phyloP scores from a whole-genome alignment of 768 basidiomycete species.

The Boletus vinaceobasis region DNA sequence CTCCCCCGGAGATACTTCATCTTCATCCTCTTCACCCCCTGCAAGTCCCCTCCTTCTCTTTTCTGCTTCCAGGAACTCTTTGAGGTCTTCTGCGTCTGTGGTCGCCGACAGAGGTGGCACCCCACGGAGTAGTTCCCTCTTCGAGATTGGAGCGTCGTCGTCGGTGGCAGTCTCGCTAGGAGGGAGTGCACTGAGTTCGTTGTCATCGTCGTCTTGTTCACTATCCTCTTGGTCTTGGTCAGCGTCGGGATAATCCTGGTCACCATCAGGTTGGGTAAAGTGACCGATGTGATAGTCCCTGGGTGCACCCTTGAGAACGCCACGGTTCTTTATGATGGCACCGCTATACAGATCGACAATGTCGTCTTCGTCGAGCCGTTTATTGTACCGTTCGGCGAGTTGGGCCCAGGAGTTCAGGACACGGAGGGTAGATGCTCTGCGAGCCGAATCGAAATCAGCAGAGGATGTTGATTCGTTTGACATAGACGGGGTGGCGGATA shows the following conservation, averaged over 20 bases:
- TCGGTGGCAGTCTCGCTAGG: conserved; percentile 24
- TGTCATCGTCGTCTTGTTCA: conserved; percentile 50
- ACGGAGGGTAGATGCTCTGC: conserved; percentile 51
- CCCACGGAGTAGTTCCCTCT: conserved; percentile 31
- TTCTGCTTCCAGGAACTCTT: conserved; percentile 67
- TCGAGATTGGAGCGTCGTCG: conserved; percentile 29
- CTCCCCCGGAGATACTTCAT: conserved; percentile 22
- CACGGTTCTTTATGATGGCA: conserved; percentile 65
- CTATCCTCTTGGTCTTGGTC: conserved; percentile 43
- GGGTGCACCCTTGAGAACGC: conserved; percentile 49
- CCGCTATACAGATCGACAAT: conserved; percentile 66
- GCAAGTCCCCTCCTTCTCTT: conserved; percentile 42
- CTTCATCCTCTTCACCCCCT: conserved; percentile 27
- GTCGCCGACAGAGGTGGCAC: conserved; percentile 46
- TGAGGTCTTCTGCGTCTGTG: conserved; percentile 58
- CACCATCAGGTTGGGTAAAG: conserved; percentile 40
- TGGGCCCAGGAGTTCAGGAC: conserved; percentile 63
- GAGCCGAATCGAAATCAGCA: conserved; percentile 49
- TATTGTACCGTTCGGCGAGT: conserved; percentile 65
- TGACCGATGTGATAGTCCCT: conserved; percentile 50
- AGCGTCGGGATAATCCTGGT: conserved; percentile 38
- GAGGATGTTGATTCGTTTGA: conserved; percentile 27
- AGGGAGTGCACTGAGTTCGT: conserved; percentile 58
- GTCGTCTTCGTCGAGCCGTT: conserved; percentile 73
- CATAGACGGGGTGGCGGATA: conserved; percentile 34